These are phyloP conservation scores for Aspergillus sergii DNA, from an alignment of 2,329 filamentous ascomycete species.

Conservation along the genomic window DNA sequence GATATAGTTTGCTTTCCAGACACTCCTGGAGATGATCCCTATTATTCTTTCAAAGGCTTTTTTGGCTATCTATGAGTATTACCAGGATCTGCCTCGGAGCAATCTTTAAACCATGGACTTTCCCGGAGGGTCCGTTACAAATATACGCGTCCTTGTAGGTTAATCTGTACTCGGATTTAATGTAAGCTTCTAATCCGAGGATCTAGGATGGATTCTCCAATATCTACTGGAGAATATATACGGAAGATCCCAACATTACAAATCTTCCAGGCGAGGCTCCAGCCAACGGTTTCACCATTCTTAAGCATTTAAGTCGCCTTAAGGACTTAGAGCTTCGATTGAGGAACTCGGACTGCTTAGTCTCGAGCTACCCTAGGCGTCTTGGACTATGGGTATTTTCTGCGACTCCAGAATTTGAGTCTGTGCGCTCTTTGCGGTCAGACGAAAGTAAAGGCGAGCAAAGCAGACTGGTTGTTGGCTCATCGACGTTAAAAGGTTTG, in stretches of 20 bases:
- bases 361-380: constrained; percentile 40
- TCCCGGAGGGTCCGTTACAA: constrained; percentile 45
- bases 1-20: constrained; percentile 12
- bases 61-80: constrained; percentile 31
- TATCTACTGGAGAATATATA: constrained; percentile 48
- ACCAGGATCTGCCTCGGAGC: constrained; percentile 28
- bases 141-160: constrained; percentile 46
- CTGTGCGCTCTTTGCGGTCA: constrained; percentile 31
- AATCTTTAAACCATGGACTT: constrained; percentile 45
- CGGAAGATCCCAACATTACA: constrained; percentile 36
- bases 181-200: constrained; percentile 23
- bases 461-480: constrained; percentile 33
- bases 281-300: constrained; percentile 39
- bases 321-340: constrained; percentile 42
- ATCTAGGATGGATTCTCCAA: constrained; percentile 45
- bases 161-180: not conserved
- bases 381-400: constrained; percentile 47
- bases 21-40: constrained; percentile 39
- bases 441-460: constrained; percentile 28
- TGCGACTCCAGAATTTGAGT: constrained; percentile 40
- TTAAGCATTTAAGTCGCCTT: constrained; percentile 42
- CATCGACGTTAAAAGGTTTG: constrained; percentile 38
- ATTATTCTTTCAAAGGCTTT: constrained; percentile 24
- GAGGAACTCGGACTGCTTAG: constrained; percentile 40
- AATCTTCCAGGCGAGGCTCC: constrained; percentile 34